phyloP scores from a whole-genome alignment of 768 basidiomycete genomes.

The Wakefieldia striispora region DNA sequence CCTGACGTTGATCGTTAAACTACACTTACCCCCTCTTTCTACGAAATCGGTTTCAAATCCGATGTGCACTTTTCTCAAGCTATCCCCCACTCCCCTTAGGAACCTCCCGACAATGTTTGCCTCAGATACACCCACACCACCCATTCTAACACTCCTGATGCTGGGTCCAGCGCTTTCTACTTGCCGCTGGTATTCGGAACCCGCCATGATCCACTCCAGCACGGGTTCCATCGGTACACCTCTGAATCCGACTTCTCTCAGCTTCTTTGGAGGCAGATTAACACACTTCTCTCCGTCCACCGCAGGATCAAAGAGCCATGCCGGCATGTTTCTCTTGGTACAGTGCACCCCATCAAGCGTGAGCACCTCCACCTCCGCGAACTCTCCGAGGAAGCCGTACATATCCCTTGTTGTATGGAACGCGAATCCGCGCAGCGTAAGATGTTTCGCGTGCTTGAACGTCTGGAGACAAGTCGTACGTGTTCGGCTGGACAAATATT shows the following conservation, averaged over 20 bases:
- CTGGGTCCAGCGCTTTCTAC: conserved; percentile 2
- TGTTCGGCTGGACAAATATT: conserved; percentile 29
- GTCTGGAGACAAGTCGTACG: conserved; percentile 23
- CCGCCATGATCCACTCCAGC: conserved; percentile 29
- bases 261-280: conserved; percentile 15
- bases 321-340: conserved; percentile 13
- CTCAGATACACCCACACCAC: conserved; percentile 26
- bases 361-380: conserved; percentile 25
- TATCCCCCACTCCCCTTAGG: conserved; percentile 19
- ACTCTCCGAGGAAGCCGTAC: conserved; percentile 28
- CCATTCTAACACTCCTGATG: conserved; percentile 27
- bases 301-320: conserved; percentile 8
- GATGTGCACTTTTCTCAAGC: conserved; percentile 25
- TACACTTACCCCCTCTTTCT: conserved; percentile 28
- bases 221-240: conserved; percentile 22
- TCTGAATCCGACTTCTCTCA: conserved; percentile 29
- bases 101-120: conserved; percentile 28
- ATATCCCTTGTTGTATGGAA: conserved; percentile 28
- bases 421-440: conserved; percentile 24
- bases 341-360: conserved; percentile 31
- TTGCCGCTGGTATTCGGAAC: conserved; percentile 13
- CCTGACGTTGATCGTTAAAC: no score
- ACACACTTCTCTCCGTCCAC: conserved; percentile 8
- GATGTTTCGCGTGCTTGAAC: conserved; percentile 21
- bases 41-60: conserved; percentile 32